phyloP scores from a whole-genome alignment of 2,329 filamentous ascomycete species.

The Fusarium nelsonii region DNA sequence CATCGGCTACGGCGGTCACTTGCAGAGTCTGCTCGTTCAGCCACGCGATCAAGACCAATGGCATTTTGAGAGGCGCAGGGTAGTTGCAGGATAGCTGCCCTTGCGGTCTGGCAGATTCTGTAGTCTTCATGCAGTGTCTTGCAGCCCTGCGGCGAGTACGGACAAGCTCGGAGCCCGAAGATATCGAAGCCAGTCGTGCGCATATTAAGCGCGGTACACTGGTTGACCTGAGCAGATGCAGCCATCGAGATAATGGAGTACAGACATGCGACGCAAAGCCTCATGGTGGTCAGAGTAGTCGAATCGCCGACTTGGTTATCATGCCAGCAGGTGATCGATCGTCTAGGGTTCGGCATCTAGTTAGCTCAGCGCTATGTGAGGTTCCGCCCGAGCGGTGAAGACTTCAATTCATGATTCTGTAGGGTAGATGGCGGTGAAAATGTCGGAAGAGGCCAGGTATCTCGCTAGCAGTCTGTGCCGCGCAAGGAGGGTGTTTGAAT shows the following conservation, averaged over 20 bases:
- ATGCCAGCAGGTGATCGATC: conserved; percentile 47
- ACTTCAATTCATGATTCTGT: conserved; percentile 26
- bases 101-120: conserved; percentile 25
- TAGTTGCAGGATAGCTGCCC: conserved; percentile 31
- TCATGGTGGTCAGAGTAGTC: conserved; percentile 17
- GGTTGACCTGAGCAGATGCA: conserved; percentile 31
- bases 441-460: conserved; percentile 23
- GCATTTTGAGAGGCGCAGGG: conserved; percentile 24
- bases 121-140: conserved; percentile 8
- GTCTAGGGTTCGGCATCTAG: conserved; percentile 41
- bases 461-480: conserved; percentile 21
- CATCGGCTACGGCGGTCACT: conserved; percentile 33
- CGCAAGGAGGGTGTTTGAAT: conserved; percentile 20
- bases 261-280: conserved; percentile 24
- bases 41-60: conserved; percentile 34
- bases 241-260: conserved; percentile 15
- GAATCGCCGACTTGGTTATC: conserved; percentile 31
- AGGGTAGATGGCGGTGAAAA: conserved; percentile 48
- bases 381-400: conserved; percentile 46
- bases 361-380: conserved; percentile 36
- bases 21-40: conserved; percentile 27
- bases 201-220: conserved; percentile 21
- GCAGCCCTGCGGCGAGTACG: conserved; percentile 13
- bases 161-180: conserved; percentile 18
- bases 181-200: conserved; percentile 6